A percentile compares a stretch with the other conserved stretches of the same genome.
These are phyloP conservation scores for Akanthomyces dipterigenus DNA, from an alignment of 2,329 filamentous ascomycete genomes.

Conservation along the genomic window DNA sequence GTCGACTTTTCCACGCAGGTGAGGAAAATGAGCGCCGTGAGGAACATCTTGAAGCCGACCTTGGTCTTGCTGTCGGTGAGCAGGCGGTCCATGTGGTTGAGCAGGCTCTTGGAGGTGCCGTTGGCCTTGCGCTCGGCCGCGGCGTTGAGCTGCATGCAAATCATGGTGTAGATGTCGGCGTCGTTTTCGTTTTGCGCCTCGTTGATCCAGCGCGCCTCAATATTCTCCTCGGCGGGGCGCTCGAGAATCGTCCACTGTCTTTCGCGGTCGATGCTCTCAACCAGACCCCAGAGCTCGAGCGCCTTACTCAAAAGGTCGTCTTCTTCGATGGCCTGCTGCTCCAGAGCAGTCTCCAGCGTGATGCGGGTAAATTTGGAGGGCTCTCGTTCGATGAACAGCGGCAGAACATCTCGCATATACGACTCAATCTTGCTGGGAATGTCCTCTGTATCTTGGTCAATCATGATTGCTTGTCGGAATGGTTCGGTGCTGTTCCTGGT, in stretches of 20 bases:
- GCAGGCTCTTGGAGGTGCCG: slow-evolving; percentile 48
- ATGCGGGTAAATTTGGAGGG: slow-evolving; percentile 53
- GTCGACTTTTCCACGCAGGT: slow-evolving; percentile 63
- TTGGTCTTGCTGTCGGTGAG: slow-evolving; percentile 55
- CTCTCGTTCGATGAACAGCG: slow-evolving; percentile 52
- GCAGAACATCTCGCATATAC: slow-evolving; percentile 53
- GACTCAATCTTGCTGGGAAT: slow-evolving; percentile 51
- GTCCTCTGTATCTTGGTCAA: slow-evolving; percentile 56
- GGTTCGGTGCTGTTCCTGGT: slow-evolving; percentile 28
- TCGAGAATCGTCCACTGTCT: slow-evolving; percentile 53
- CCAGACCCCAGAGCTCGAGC: slow-evolving; percentile 57
- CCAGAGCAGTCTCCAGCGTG: slow-evolving; percentile 48
- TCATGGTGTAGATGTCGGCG: slow-evolving; percentile 52
- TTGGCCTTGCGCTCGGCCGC: slow-evolving; percentile 59
- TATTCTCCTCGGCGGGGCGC: slow-evolving; percentile 35
- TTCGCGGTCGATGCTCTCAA: slow-evolving; percentile 59
- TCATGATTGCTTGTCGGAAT: slow-evolving; percentile 41
- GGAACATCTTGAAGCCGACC: slow-evolving; percentile 54
- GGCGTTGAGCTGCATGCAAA: slow-evolving; percentile 58
- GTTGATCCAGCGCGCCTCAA: slow-evolving; percentile 40
- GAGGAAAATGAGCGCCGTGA: slow-evolving; percentile 55
- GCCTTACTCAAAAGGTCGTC: slow-evolving; percentile 51
- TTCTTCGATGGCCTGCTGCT: slow-evolving; percentile 38
- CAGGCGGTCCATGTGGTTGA: slow-evolving; percentile 54
- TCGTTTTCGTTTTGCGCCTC: slow-evolving; percentile 42